These are phyloP conservation scores for Umbelopsis sp. DNA, from an alignment of 192 early-diverging fungal species.

Conservation along the genomic window DNA sequence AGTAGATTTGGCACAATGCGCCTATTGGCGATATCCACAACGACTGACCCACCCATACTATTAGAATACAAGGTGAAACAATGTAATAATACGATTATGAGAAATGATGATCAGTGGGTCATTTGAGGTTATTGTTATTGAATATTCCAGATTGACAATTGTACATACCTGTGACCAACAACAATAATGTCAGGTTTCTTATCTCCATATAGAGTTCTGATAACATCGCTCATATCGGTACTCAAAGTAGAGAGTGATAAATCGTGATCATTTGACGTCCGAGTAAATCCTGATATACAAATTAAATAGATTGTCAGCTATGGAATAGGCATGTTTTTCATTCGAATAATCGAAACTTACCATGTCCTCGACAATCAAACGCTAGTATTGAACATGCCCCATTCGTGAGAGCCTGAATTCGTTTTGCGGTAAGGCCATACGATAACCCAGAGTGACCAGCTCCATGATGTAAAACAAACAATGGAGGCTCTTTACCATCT, in stretches of 20 bases:
- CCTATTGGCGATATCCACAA: constrained; percentile 61
- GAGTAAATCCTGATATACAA: constrained; percentile 41
- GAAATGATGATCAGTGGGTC: too few species aligned
- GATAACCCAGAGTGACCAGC: constrained; percentile 70
- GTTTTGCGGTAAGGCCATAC: constrained; percentile 63
- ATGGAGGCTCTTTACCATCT: constrained; percentile 40
- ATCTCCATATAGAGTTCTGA: constrained; percentile 49
- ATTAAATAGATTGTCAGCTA: background rate
- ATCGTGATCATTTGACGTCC: constrained; percentile 50
- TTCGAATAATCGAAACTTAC: constrained; percentile 33
- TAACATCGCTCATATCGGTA: constrained; percentile 55
- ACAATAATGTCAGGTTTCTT: constrained; percentile 59
- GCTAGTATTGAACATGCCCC: constrained; percentile 52
- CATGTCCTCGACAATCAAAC: constrained; percentile 75
- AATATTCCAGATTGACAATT: too few species aligned
- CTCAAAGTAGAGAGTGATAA: constrained; percentile 59
- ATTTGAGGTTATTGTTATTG: too few species aligned
- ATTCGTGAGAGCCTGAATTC: constrained; percentile 46
- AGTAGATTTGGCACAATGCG: constrained; percentile 48
- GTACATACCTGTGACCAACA: constrained; percentile 74
- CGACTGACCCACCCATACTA: constrained; percentile 79
- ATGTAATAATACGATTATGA: too few species aligned
- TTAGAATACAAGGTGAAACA: too few species aligned
- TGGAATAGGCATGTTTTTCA: background rate
- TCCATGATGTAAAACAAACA: constrained; percentile 85